Evolutionary conservation across 73 alveolate species (phyloP), one percentile per base, ranked within the genome.

Genomic region (Paramecium bursaria): DNA sequence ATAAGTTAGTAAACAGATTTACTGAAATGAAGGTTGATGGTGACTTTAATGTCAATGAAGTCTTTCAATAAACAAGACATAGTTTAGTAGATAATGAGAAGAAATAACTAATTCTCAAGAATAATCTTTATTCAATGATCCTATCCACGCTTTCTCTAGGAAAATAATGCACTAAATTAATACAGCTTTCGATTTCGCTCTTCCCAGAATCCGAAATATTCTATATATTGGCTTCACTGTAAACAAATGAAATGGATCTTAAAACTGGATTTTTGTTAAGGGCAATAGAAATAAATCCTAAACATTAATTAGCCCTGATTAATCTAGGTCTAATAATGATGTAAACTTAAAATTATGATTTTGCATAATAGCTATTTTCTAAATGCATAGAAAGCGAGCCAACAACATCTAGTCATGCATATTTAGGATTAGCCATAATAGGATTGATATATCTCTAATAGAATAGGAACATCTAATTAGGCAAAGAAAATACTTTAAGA

Each of bases 321-420:
- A 17, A 67, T 15, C 27, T 67, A 35, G 82, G 82, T 31, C 10
- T 67, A 14, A 13, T 33, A 0, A 39, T 39, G 15, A 67, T 67
- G 0, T 35, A 47, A 25, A 15, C 42, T 25, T 31, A 31, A 67
- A 67, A 67, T 67, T 42, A 67, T 14, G 53, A 31, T 7, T 67
- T 67, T 31, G 82, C 82, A 9, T 67, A 39, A 39, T 42, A 67
- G 35, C 33, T 57, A 0, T 47, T 67, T 0, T 42, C 33, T 21
- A 67, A 67, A 67, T 67, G 82, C 7, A 67, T 67, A 9, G 82
- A 67, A 21, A 35, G 26, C 4, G 82, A 67, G 22, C 82, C 82
- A 2, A 67, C 82, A 14, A 67, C 82, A 35, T 67, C 82, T 11
- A 57, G 42, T n/a, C 44, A 39, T 33, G 82, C 82, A 0, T 67